phyloP scores from a whole-genome alignment of 208 protist genomes.

The Wallacemonas sp. region DNA sequence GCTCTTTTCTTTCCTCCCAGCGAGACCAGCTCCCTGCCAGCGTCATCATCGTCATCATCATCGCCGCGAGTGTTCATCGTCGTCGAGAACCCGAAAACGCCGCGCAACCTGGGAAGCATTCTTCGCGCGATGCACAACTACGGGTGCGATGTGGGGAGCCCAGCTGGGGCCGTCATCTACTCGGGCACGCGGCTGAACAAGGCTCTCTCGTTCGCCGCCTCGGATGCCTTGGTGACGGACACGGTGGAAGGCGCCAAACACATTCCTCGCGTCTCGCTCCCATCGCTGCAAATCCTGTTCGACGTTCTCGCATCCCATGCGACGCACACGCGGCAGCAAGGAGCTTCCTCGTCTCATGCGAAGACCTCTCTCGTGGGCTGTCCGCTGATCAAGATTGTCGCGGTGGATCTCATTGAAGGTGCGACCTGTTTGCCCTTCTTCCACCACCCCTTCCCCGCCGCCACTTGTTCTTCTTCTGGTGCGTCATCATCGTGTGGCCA shows the following conservation, averaged over 20 bases:
- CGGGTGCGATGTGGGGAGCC: conserved; percentile 1
- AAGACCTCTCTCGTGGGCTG: background rate
- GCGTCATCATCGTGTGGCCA: background rate
- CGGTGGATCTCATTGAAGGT: conserved; percentile 63
- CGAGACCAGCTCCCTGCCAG: background rate
- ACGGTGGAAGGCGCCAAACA: conserved; percentile 27
- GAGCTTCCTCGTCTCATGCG: too few species aligned
- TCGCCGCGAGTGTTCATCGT: conserved; percentile 47
- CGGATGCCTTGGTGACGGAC: conserved; percentile 17
- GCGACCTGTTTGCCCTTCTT: conserved; percentile 44
- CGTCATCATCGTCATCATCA: background rate
- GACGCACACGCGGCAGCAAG: too few species aligned
- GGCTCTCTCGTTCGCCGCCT: conserved; percentile 16
- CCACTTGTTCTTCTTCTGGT: too few species aligned
- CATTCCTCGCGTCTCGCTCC: conserved; percentile 38
- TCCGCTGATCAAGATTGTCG: conserved; percentile 31
- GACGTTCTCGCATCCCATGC: conserved; percentile 24
- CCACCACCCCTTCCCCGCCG: conserved; percentile 30
- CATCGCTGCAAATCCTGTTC: conserved; percentile 39
- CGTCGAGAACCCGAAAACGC: conserved; percentile 74
- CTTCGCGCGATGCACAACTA: conserved; percentile 66
- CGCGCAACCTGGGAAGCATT: conserved; percentile 65
- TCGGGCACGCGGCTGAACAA: conserved; percentile 51
- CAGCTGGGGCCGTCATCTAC: conserved; percentile 23
- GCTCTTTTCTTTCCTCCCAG: background rate